Conservation (phyloP, 31 red algal genomes). For the Odonthalia washingtoniensis region DNA sequence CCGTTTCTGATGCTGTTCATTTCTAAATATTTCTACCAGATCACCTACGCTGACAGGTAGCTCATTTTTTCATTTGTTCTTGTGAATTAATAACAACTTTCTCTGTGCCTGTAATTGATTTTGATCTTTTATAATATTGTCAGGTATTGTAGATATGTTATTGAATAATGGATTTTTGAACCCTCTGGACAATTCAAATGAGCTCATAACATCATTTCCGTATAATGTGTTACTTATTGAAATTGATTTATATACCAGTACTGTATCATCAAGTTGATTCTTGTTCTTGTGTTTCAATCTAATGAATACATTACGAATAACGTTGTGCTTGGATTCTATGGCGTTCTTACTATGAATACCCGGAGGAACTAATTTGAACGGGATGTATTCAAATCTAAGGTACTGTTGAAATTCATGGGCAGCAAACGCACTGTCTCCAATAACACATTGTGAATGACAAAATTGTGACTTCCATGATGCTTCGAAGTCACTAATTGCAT, state of each 20-base stretch:
- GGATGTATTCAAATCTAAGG: background rate
- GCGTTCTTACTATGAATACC: constrained; percentile 15
- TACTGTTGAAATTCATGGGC: background rate
- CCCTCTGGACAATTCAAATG: constrained; percentile 23
- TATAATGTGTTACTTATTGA: constrained; percentile 33
- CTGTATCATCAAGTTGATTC: background rate
- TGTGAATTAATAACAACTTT: constrained; percentile 29
- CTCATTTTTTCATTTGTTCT: background rate
- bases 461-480: constrained; percentile 28
- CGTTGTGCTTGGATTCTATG: constrained; percentile 27
- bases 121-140: constrained; percentile 7
- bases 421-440: constrained; percentile 19
- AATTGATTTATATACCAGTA: background rate
- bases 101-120: background rate
- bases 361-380: constrained; percentile 7
- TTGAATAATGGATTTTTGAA: background rate
- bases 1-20: too few species aligned
- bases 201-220: constrained; percentile 7
- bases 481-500: constrained; percentile 19
- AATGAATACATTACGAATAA: constrained; percentile 8
- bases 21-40: constrained; percentile 30
- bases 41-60: constrained; percentile 24
- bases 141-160: background rate
- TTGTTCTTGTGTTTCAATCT: background rate
- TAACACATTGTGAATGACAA: constrained; percentile 9